A percentile compares a stretch with the other conserved stretches of the same genome.
These are phyloP conservation scores for Aspergillus luchuensis DNA, from an alignment of 2,329 filamentous ascomycete species.

Conservation along the genomic window DNA sequence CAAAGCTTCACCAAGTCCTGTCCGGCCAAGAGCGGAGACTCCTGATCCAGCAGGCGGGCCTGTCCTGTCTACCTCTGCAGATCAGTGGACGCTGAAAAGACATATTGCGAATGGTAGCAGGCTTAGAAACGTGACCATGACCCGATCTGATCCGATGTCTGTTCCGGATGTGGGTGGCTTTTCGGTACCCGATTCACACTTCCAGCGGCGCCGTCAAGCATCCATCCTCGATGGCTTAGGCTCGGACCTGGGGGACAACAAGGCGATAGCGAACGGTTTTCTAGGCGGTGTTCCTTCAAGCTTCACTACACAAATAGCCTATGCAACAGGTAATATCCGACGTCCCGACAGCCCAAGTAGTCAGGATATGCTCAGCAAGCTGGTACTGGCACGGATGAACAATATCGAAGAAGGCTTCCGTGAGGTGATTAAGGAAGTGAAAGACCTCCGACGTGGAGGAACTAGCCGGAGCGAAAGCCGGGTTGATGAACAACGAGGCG, in stretches of 20 bases:
- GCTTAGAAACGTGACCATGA: slow-evolving; percentile 60
- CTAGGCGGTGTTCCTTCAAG: slow-evolving; percentile 69
- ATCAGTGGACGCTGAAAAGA: slow-evolving; percentile 49
- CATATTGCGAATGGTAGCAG: slow-evolving; percentile 40
- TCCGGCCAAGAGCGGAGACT: slow-evolving; percentile 28
- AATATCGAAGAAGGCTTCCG: slow-evolving; percentile 88
- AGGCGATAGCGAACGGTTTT: slow-evolving; percentile 62
- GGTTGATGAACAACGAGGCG: slow-evolving; percentile 27
- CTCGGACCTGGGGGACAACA: slow-evolving; percentile 69
- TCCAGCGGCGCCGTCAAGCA: slow-evolving; percentile 50
- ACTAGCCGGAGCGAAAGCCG: slow-evolving; percentile 34
- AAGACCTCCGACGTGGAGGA: slow-evolving; percentile 57
- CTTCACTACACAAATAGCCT: slow-evolving; percentile 78
- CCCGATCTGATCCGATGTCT: slow-evolving; percentile 57
- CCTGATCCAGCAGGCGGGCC: slow-evolving; percentile 39
- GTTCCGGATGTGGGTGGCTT: slow-evolving; percentile 59
- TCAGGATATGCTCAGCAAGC: slow-evolving; percentile 73
- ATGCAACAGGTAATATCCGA: slow-evolving; percentile 66
- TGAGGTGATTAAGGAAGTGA: slow-evolving; percentile 80
- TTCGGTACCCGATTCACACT: slow-evolving; percentile 47
- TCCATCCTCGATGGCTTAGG: slow-evolving; percentile 73
- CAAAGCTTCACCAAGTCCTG: slow-evolving; percentile 26
- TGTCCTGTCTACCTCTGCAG: slow-evolving; percentile 41
- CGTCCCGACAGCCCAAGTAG: slow-evolving; percentile 47
- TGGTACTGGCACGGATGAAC: slow-evolving; percentile 89